Evolutionary conservation across 345 rosid genomes (phyloP), one percentile per base, ranked within the genome.

Genomic region (Mangifera indica): DNA sequence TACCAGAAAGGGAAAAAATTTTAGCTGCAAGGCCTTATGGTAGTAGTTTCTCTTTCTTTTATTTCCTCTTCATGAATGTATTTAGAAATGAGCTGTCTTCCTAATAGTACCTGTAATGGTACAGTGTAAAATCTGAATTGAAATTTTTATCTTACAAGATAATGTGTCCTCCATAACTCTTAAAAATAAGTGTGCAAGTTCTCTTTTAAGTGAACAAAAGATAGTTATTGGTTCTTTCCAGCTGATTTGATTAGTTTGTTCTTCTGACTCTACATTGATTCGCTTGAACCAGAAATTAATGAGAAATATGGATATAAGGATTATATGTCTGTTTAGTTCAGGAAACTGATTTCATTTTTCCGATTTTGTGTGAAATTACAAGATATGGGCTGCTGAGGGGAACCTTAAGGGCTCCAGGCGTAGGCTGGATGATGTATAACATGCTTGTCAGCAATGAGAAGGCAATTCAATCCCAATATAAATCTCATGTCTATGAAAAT

Each of bases 401-500:
- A 81, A 88, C 96, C 57, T 74, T 94, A 77, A 83, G 90, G 78
- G 85, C 94, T 37, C 98, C 97, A 17, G 96, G 82, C 25, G 83
- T 92, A 6, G 97, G 98, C 20, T 89, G 97, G 95, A 90, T 94
- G 92, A 78, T 90, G 89, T 91, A 91, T 81, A 94, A 89, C 80
- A 84, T 90, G 89, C 90, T 93, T 22, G 97, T 94, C 57, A 91
- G 97, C 95, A 92, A 90, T 29, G 91, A 88, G 86, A 90, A 91
- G 74, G 83, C 94, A 53, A 91, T 93, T 54, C 82, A 87, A 67
- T 93, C 97, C 58, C 97, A 91, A 60, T 91, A 91, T 82, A 86
- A 86, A 77, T 94, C 97, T 21, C 97, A 90, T 67, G 97, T 91
- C 61, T 94, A 94, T 44, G 91, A 94, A 64, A 86, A 92, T 78